Conservation (phyloP, 805 yeast genomes). For the Candida parachauliodes region DNA sequence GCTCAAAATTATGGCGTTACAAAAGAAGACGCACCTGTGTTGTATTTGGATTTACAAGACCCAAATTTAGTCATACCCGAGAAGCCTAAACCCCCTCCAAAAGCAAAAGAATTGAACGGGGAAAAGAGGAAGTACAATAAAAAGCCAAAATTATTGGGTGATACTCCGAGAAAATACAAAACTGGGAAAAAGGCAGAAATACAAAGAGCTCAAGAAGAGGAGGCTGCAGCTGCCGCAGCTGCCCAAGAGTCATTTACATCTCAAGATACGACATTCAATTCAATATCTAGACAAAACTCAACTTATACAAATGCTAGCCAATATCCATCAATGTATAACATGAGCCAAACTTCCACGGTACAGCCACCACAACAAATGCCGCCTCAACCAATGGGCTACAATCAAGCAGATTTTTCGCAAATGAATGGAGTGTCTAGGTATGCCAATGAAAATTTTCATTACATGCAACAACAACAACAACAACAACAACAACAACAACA, state of each 20-base stretch:
- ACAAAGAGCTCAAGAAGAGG: slow-evolving; percentile 8
- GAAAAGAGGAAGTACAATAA: slow-evolving; percentile 42
- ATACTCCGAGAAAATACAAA: slow-evolving; percentile 46
- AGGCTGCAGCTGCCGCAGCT: slow-evolving; percentile 5
- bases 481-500: slow-evolving; percentile 17
- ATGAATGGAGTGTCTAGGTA: slow-evolving; percentile 4
- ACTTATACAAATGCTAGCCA: slow-evolving; percentile 6
- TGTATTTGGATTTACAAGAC: slow-evolving; percentile 34
- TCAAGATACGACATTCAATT: slow-evolving; percentile 4
- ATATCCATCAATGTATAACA: slow-evolving; percentile 8
- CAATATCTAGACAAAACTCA: slow-evolving; percentile 9
- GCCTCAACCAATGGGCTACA: slow-evolving; percentile 6
- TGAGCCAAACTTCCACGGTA: slow-evolving; percentile 3
- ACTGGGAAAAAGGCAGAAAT: slow-evolving; percentile 15
- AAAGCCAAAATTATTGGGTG: slow-evolving; percentile 64
- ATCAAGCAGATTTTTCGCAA: slow-evolving; percentile 7
- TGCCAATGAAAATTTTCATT: slow-evolving; percentile 22
- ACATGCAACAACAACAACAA: slow-evolving; percentile 19
- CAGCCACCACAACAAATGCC: slow-evolving; percentile 3
- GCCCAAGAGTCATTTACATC: slow-evolving; percentile 9
- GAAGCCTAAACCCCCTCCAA: slow-evolving; percentile 29
- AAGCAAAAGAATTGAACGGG: slow-evolving; percentile 38
- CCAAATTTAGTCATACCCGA: slow-evolving; percentile 34
- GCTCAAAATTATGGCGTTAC: slow-evolving; percentile 39
- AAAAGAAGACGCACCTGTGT: slow-evolving; percentile 39